Base-by-base conservation (phyloP, 352 stramenopile species). In the Peronosclerospora sorghi region DNA sequence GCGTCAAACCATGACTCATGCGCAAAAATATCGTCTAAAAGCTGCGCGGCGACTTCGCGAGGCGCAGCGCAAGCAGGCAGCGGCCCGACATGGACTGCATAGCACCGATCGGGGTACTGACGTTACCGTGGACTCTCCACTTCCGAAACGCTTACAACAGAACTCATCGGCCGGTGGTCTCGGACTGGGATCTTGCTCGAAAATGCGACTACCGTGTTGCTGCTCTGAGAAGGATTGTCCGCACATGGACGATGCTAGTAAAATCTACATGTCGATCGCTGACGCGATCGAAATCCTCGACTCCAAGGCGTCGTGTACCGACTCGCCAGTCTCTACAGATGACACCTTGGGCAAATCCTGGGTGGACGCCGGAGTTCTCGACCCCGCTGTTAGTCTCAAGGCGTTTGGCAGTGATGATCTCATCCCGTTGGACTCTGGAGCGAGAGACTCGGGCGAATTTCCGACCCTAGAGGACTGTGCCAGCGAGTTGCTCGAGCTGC, bases 1-100 rank as follows among this genome's bases (percentile, higher is more conserved):
- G 54, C 75, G 75, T 9, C 75, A 87, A 45, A 87, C 74, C 36
- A 87, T 87, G 74, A 86, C 73, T 2, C 73, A 88, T 43, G 73
- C 71, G 8, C 73, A 86, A 51, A 85, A 86, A 56, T 86, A 86
- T 51, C 64, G 71, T 0, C 63, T 82, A 8, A 86, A 86, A 35
- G 62, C 68, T 1, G 68, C 68, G 14, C 65, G 75, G 0, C 70
- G 71, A 5, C 57, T 83, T 39, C 74, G 74, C 7, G 73, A 71
- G 14, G 51, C 69, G 6, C 61, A 71, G 24, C 69, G 62, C 12
- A 77, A 73, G 35, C 62, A 77, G 37, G 59, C 66, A 4, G 59
- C 67, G 5, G 62, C 62, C 15, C 56, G 57, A 2, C 53, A 63
- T 32, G 48, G 66, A 12, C 51, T 73, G 32, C 45, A 59, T 37